Evolutionary conservation across 306 rosid genomes (phyloP), one percentile per base, ranked within the genome.

Genomic region (Vigna nakashimae): DNA sequence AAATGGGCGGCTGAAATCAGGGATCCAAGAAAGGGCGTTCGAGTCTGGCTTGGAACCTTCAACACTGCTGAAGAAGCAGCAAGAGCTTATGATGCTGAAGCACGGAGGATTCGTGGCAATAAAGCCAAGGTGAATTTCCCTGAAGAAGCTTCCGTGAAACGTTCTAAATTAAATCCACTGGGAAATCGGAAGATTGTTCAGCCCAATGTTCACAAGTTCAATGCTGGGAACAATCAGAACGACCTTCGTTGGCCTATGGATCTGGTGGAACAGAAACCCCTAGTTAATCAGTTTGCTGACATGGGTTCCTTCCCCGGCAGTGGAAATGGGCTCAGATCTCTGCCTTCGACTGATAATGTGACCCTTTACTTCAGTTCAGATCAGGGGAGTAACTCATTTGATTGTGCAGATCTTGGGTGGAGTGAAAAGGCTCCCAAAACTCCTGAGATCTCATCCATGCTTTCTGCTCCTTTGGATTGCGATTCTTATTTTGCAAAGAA

Each of bases 1-100:
- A 92, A 93, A 86, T 93, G 98, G 98, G 98, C 98, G 30, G 98
- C 98, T 4, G 98, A 93, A 88, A 93, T 90, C 75, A 86, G 98
- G 10, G 98, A 93, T 76, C 98, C 98, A n/a, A 89, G 88, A 75
- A 93, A 93, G 87, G 98, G 98, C 15, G 92, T 89, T 38, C 91
- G 98, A 56, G 98, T 93, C 58, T 93, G 98, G 98, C 96, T 93
- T 4, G 98, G 98, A 79, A 93, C 97, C 43, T 92, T 87, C 91
- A 88, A 88, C 78, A 92, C 97, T 77, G 97, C 97, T 3, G 97
- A 92, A 84, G 96, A 93, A 86, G 98, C 98, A 68, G 98, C 98
- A 50, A 87, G 96, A 80, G 98, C 98, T 6, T 93, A 93, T 62
- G 98, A 93, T 84, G 88, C 92, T 0, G 98, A 93, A 89, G 98